phyloP scores from a whole-genome alignment of 176 grass and related monocot species.

The Rhynchospora breviuscula region DNA sequence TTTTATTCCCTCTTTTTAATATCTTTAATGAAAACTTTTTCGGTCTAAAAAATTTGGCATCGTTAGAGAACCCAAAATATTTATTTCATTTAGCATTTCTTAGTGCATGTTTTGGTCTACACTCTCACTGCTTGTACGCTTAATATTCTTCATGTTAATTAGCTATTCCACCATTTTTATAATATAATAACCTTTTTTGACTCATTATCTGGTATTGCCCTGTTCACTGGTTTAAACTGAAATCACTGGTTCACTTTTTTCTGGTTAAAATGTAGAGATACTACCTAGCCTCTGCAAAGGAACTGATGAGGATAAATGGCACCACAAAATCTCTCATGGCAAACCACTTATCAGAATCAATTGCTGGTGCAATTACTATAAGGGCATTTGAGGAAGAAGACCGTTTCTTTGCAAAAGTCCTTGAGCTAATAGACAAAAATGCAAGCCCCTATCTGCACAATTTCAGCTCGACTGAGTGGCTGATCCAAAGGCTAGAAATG shows the following conservation, averaged over 20 bases:
- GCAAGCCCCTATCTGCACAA: constrained; percentile 74
- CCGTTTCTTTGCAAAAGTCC: constrained; percentile 67
- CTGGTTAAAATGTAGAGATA: constrained; percentile 49
- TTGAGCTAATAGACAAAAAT: constrained; percentile 84
- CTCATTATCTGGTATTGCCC: not conserved
- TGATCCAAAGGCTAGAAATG: constrained; percentile 74
- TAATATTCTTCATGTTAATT: not conserved
- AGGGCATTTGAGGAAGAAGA: constrained; percentile 78
- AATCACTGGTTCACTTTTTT: constrained; percentile 1
- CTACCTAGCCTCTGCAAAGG: constrained; percentile 77
- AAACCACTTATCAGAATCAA: constrained; percentile 85
- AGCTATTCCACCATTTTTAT: constrained; percentile 15
- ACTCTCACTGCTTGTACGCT: not conserved
- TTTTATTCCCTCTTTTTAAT: not conserved
- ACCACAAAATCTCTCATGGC: constrained; percentile 82
- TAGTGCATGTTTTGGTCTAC: not conserved
- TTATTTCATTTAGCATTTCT: not conserved
- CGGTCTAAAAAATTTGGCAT: no score
- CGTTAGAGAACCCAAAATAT: not conserved
- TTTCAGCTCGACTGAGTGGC: constrained; percentile 79
- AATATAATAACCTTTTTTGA: not conserved
- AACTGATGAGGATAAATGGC: constrained; percentile 97
- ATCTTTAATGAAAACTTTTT: not conserved
- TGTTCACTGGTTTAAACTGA: not conserved
- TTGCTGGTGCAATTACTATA: constrained; percentile 74